Conservation (phyloP, 129 eudicot species). For the sunflower (Helianthus annuus) region DNA sequence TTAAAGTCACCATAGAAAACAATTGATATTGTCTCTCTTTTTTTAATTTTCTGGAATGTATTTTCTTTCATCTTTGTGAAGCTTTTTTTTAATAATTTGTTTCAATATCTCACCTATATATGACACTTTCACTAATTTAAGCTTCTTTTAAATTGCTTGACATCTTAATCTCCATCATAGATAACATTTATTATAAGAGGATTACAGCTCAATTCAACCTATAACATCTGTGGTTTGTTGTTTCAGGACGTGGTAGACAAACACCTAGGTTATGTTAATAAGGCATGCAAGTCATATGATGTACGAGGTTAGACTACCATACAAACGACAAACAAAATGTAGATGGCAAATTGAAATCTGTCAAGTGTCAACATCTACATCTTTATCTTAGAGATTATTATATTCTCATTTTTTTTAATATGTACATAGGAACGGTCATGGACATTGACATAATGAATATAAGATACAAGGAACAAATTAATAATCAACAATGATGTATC, state of each 20-base stretch:
- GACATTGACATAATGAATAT: slow-evolving; percentile 1
- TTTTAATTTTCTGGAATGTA: background rate
- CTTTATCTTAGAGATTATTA: slow-evolving; percentile 14
- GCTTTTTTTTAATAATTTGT: no score
- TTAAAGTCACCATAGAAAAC: slow-evolving; percentile 24
- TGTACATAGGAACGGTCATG: slow-evolving; percentile 17
- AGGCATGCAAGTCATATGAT: background rate
- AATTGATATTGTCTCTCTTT: slow-evolving; percentile 6
- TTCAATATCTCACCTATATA: no score
- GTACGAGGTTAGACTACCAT: background rate
- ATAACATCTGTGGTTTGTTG: background rate
- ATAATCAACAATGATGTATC: no score
- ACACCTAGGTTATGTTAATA: slow-evolving; percentile 17
- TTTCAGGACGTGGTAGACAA: background rate
- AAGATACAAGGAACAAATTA: background rate
- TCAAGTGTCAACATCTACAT: background rate
- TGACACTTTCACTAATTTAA: no score
- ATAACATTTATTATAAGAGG: no score
- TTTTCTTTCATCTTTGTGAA: background rate
- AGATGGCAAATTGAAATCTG: background rate
- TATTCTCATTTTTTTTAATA: background rate
- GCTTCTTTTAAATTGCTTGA: no score
- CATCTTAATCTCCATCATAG: no score
- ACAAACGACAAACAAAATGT: background rate
- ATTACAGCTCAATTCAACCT: no score